Percentiles rank a stretch among this genome's conserved stretches.
Conservation (phyloP, 2,329 filamentous ascomycete genomes). For the Colletotrichum horii region DNA sequence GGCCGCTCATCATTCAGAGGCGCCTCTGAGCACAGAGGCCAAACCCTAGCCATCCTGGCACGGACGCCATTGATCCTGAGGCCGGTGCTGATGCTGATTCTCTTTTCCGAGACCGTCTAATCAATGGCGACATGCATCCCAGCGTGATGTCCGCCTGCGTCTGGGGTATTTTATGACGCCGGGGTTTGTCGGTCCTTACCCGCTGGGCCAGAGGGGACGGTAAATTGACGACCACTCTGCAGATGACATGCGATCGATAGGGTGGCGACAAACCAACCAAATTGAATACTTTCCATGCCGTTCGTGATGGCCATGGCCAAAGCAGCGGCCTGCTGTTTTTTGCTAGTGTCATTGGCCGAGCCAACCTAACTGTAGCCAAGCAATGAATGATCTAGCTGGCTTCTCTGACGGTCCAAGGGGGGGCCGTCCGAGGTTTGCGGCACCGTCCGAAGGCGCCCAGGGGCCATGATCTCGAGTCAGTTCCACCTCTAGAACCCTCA, state of each 20-base stretch:
- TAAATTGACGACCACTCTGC: constrained; percentile 1
- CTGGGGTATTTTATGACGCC: constrained; percentile 9
- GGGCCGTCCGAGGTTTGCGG: constrained; percentile 19
- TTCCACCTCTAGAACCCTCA: background rate
- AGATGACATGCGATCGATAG: background rate
- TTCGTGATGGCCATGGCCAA: constrained; percentile 6
- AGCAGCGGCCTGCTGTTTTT: constrained; percentile 2
- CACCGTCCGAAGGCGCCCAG: constrained; percentile 20
- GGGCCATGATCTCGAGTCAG: constrained; percentile 19
- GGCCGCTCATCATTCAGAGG: background rate
- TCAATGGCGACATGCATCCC: constrained; percentile 16
- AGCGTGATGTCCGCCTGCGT: constrained; percentile 5
- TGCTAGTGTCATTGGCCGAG: background rate
- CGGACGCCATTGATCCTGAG: background rate
- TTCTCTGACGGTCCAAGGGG: constrained; percentile 11
- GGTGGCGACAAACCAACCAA: background rate
- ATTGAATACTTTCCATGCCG: background rate
- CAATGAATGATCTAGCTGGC: constrained; percentile 6
- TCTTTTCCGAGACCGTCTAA: constrained; percentile 5
- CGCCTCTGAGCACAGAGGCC: background rate
- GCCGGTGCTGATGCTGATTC: background rate
- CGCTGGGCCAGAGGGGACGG: background rate
- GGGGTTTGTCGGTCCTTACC: constrained; percentile 8
- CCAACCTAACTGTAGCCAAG: background rate
- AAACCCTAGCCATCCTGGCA: constrained; percentile 10